Base-by-base conservation (phyloP, 495 filamentous ascomycete genomes). In the Hyphodiscus hymeniophilus region DNA sequence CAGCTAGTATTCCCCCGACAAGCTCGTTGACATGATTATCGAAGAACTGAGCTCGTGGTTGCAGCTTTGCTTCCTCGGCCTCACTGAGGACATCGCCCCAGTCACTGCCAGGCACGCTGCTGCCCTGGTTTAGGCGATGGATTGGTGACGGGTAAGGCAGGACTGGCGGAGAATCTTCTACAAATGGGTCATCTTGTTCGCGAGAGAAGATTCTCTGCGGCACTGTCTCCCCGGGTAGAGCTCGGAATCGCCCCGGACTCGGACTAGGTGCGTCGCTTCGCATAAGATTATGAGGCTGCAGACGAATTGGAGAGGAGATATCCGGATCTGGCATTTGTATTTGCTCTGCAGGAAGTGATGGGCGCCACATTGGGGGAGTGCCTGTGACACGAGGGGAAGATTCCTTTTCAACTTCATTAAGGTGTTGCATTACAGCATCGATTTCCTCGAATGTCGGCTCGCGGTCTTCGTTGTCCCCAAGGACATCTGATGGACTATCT, bases 61-160 rank as follows among this genome's bases (percentile, higher is more conserved):
- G 76, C 43, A 94, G 71, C 63, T 89, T 94, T 41, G 76, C 75
- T 50, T 92, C 87, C 50, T 94, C 89, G 18, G 79, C 79, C 6
- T 84, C 85, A 21, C 83, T 87, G 49, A 95, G 77, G 44, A 83
- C 80, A 61, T 87, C 85, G 54, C 91, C 85, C 92, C 92, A 97
- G 59, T 96, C 90, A 52, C 87, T 95, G 51, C 79, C 72, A 32
- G 85, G 83, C 11, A 81, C 64, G 47, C 85, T 77, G 16, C 77
- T 73, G 21, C 62, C 71, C 33, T 72, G 80, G 51, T 86, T 79
- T 33, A 91, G 71, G 43, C 78, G 77, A 42, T 82, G 80, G 26
- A 87, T 66, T 24, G 76, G 70, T 0, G 79, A 79, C 13, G 79
- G 71, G 36, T 70, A 51, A 7, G 20, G 43, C 35, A 72, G 47